Evolutionary conservation across 2,329 filamentous ascomycete genomes (phyloP).

Genomic region (Ceratocystis huliohia): DNA sequence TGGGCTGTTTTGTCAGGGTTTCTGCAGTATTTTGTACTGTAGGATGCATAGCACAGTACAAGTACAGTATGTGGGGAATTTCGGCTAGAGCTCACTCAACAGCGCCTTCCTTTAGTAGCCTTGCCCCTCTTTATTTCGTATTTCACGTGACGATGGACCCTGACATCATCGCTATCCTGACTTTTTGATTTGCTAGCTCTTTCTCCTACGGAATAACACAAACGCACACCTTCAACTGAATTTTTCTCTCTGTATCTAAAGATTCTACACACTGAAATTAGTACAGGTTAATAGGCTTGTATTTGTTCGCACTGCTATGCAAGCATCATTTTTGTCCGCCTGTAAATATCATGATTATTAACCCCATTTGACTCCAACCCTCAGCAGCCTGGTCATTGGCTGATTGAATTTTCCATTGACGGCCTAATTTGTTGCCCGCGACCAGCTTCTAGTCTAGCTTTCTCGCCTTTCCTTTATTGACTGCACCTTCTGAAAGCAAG

Average conservation of each 20-base stretch:
- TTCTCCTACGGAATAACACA: no score
- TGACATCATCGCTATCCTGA: constrained; percentile 2
- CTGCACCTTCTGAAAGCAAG: no score
- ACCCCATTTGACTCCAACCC: not conserved
- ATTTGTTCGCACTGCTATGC: not conserved
- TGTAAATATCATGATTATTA: not conserved
- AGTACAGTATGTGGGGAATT: no score
- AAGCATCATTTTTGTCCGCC: not conserved
- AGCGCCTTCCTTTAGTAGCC: not conserved
- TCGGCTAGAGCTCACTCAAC: no score
- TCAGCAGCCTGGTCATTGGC: not conserved
- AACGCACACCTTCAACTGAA: not conserved
- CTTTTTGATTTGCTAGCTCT: not conserved
- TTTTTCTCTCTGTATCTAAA: not conserved
- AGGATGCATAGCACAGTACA: no score
- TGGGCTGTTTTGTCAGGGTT: no score
- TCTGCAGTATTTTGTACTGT: no score
- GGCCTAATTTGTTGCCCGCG: no score
- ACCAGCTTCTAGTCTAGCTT: no score
- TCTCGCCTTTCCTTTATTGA: no score
- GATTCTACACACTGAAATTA: no score
- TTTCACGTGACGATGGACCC: not conserved
- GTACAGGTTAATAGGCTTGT: no score
- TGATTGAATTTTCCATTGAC: not conserved
- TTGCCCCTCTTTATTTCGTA: constrained; percentile 5